Base-by-base conservation (phyloP, 495 filamentous ascomycete genomes). In the Podospora anserina region DNA sequence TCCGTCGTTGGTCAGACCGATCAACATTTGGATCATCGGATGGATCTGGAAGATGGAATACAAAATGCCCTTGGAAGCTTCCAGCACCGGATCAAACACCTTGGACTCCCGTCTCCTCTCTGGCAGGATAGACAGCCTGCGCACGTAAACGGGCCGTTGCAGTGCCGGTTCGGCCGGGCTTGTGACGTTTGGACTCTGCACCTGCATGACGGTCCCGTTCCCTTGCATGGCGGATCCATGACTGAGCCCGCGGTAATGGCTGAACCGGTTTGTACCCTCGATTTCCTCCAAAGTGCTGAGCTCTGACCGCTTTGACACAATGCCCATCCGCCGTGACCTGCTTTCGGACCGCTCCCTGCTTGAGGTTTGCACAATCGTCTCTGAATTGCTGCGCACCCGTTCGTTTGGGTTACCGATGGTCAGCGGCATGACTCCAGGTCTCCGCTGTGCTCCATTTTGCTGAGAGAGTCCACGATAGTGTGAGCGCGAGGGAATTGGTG, bases 301-400 rank as follows among this genome's bases (percentile, higher is more conserved):
- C 65, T 93, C 92, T 16, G 87, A 86, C 27, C 88, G 85, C 74
- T 92, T 89, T 11, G 88, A 88, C 32, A 97, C 88, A 30, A 96
- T 89, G 5, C 93, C 94, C 92, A 97, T 96, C 5, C 94, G 87
- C 71, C 84, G 68, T 80, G 90, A 76, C 74, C 85, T 74, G 66
- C 82, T 82, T n/a, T 81, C 80, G 16, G 82, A 79, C 23, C 82
- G 75, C 66, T 87, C 80, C 15, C 87, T 85, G 23, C 78, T 76
- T 26, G 78, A 70, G 6, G 77, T 75, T 53, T 81, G 82, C 44
- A 92, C 84, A 18, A 92, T 83, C 26, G 91, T 93, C 76, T 98
- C 94, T 67, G 92, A 96, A 70, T 97, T 95, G 71, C 93, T 97
- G 58, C 94, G 88, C 58, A 92, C 88, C 27, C 93, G 87, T 73